Evolutionary conservation across 495 filamentous ascomycete genomes (phyloP), one percentile per base, ranked within the genome.

Genomic region (Neurospora sp.): DNA sequence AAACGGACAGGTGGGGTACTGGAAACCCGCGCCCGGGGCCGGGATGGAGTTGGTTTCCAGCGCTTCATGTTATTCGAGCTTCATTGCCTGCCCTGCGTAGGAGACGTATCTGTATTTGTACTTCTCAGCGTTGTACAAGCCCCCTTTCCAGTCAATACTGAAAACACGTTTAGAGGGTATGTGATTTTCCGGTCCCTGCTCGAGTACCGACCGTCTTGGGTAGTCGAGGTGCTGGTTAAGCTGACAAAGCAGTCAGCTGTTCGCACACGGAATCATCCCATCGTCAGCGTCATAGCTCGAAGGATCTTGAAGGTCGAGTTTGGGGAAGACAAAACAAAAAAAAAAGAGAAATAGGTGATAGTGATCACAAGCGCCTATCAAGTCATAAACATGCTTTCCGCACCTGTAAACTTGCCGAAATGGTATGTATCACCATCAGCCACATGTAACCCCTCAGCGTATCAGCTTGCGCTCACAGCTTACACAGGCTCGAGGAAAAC

Each of bases 401-500:
- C 78, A 54, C 90, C 91, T 20, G 78, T 96, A 69, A 96, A 97
- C 77, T 85, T 97, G 66, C 93, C 93, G 4, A 95, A 93, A 88
- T 97, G 93, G 93, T 94, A 86, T 48, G 80, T 73, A 70, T 66
- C 54, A 31, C 27, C 54, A 37, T 66, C 54, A 35, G 54, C 27
- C 54, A 66, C 23, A 37, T 66, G 72, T 9, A 73, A 20, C 9
- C 14, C 42, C 27, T 41, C 70, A 42, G 27, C 42, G 31, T 35
- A 72, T 35, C 11, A 23, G 16, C 44, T 40, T 35, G 23, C 39
- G 39, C 69, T 39, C 73, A 46, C 14, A 44, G 72, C 16, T 73
- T 71, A 79, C 70, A 44, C 76, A 99, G 96, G 96, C 91, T 99
- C 48, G 90, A 94, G 79, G 89, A 92, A 78, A 98, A 98, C 80